Evolutionary conservation across 2,329 filamentous ascomycete species (phyloP), one percentile per base, ranked within the genome.

Genomic region (Fusarium paranaense): DNA sequence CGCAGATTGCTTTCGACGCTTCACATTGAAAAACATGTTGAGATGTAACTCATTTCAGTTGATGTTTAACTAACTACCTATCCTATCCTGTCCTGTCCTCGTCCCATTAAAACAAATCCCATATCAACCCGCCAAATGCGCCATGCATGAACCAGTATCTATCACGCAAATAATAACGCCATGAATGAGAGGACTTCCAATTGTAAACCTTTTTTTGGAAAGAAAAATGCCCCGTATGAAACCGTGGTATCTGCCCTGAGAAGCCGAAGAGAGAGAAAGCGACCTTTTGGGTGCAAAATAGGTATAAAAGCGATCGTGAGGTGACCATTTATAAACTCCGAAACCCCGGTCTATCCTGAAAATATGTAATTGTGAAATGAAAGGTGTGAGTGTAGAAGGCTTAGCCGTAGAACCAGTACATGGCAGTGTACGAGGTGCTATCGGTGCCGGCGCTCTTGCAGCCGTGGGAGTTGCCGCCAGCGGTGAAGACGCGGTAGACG

Each of bases 321-420:
- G 70, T 73, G 61, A 62, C 72, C 70, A 66, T 74, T 70, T 75
- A 62, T 74, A 56, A 73, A 77, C 75, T 74, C 75, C 75, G 57
- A 47, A 57, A 58, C 66, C 72, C 64, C 64, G 20, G 71, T 76
- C 75, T 77, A 73, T 72, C 54, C 61, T 54, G 33, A 60, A 52
- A 66, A 65, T 73, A 76, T 75, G 47, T 73, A 62, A 67, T 62
- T 63, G 71, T 62, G 62, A 78, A 76, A 52, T 52, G 62, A 69
- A 62, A 60, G 37, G 42, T 52, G 22, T 18, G 14, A 40, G 42
- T 18, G 30, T 6, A 4, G 1, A 37, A 30, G 22, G 33, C 52
- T 79, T 80, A 84, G 22, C 81, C 85, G 75, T 85, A 91, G 78
- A 90, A 86, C 88, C 89, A 91, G 82, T 91, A 91, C 73, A 84